These are phyloP conservation scores for Ophiostoma angusticollis DNA, from an alignment of 2,329 filamentous ascomycete species.

Conservation along the genomic window DNA sequence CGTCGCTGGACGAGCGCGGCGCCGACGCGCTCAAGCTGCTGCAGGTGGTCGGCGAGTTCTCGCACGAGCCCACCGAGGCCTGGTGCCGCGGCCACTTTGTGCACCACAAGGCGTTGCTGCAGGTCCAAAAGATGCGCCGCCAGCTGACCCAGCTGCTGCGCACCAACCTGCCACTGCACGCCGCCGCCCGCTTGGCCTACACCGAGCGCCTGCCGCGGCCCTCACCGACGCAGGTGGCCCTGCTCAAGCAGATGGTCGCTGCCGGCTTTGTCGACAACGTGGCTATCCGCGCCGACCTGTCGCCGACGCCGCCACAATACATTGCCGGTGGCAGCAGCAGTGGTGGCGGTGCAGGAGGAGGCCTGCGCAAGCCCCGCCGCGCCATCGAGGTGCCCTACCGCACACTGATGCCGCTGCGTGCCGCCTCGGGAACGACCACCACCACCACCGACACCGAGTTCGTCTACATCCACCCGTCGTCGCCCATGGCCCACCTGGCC, in stretches of 20 bases:
- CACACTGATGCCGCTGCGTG: constrained; percentile 57
- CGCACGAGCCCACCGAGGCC: constrained; percentile 53
- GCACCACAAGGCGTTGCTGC: constrained; percentile 72
- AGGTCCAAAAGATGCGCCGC: constrained; percentile 67
- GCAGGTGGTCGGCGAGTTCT: constrained; percentile 78
- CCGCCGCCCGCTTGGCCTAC: constrained; percentile 43
- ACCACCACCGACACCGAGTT: constrained; percentile 39
- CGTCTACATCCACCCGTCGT: constrained; percentile 81
- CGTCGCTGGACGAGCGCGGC: constrained; percentile 65
- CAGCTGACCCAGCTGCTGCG: constrained; percentile 76
- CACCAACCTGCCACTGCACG: constrained; percentile 56
- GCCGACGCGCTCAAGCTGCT: constrained; percentile 86
- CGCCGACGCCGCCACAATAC: constrained; percentile 56
- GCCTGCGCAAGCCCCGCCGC: constrained; percentile 53
- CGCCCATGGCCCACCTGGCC: constrained; percentile 59
- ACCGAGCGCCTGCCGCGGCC: constrained; percentile 45
- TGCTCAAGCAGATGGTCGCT: constrained; percentile 81
- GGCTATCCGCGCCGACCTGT: constrained; percentile 80
- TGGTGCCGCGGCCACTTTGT: constrained; percentile 82
- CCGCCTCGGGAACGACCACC: constrained; percentile 26
- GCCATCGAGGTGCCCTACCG: constrained; percentile 88
- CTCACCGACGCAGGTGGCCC: constrained; percentile 56
- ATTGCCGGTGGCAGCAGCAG: constrained; percentile 26
- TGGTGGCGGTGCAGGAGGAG: too few species aligned
- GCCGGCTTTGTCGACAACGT: constrained; percentile 91